Evolutionary conservation across 202 grass and related monocot species (phyloP), one percentile per base, ranked within the genome.

Genomic region (Bolboschoenoplectus hybrid): DNA sequence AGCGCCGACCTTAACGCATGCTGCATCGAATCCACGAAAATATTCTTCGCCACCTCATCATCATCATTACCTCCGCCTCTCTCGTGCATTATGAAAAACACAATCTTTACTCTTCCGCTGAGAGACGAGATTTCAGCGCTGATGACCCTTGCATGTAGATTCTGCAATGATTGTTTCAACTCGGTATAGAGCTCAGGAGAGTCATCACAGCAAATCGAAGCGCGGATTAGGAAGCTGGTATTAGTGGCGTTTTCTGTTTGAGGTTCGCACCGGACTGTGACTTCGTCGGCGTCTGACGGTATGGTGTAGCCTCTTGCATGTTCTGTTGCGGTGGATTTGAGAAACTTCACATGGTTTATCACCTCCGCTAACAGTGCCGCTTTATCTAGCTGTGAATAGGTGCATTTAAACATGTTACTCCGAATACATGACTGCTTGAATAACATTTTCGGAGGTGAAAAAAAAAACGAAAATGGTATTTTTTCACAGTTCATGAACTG

Each of bases 171-270:
- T 40, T 70, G 87, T 75, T 81, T 93, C 7, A 99, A 77, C 63
- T 99, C 92, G 0, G 72, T n/a, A 66, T 94, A 91, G 55, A 99
- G 84, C 35, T 93, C 92, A 3, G 90, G 85, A 63, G 84, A 74
- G 85, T 91, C 91, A 85, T 90, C 93, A 53, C 97, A 97, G 86
- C 93, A 97, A 11, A 99, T 85, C 83, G 92, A 91, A 61, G 93
- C 93, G 65, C 67, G 86, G 12, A 97, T 75, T 50, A 89, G 79
- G 73, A 87, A 49, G 20, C 14, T 16, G 32, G 35, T 43, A 6
- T 8, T 45, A 7, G 34, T 66, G n/a, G 19, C 34, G 65, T 77
- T 20, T 35, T 47, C 13, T 0, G 83, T 2, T 1, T 40, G 40
- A 16, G 43, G 61, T 6, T 85, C 87, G n/a, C 80, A 84, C 81